A percentile compares a stretch with the other conserved stretches of the same genome.
Conservation (phyloP, 2,329 filamentous ascomycete genomes). For the Fusarium staphyleae region DNA sequence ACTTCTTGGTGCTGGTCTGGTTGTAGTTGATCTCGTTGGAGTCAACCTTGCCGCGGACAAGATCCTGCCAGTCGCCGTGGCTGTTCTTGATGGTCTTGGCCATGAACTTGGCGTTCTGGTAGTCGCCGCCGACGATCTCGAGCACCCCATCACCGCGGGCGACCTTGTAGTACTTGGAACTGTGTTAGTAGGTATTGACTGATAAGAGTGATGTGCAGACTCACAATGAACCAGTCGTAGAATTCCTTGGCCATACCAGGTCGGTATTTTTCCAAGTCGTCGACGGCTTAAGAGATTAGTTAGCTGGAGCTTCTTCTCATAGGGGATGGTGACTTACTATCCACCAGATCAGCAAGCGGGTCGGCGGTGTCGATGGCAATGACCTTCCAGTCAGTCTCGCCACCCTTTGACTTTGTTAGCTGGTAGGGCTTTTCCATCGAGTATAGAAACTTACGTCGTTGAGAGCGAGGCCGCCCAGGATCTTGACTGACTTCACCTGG, state of each 20-base stretch:
- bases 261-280: constrained; percentile 50
- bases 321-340: constrained; percentile 38
- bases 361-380: constrained; percentile 50
- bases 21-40: constrained; percentile 50
- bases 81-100: constrained; percentile 46
- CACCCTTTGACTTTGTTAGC: constrained; percentile 27
- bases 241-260: constrained; percentile 47
- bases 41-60: constrained; percentile 48
- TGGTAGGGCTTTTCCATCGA: rapidly evolving
- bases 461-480: constrained; percentile 50
- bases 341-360: constrained; percentile 46
- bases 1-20: constrained; percentile 47
- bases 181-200: background rate
- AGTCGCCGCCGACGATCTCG: constrained; percentile 48
- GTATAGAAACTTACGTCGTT: constrained; percentile 42
- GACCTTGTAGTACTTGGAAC: constrained; percentile 50
- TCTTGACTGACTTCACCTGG: constrained; percentile 52
- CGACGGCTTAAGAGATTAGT: constrained; percentile 42
- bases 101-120: constrained; percentile 47
- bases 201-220: background rate
- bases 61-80: constrained; percentile 50
- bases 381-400: constrained; percentile 52
- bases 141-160: constrained; percentile 47
- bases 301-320: background rate
- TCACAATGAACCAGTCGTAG: constrained; percentile 51